These are phyloP conservation scores for Verbascum thapsus DNA, from an alignment of 257 asterid genomes.

Conservation along the genomic window DNA sequence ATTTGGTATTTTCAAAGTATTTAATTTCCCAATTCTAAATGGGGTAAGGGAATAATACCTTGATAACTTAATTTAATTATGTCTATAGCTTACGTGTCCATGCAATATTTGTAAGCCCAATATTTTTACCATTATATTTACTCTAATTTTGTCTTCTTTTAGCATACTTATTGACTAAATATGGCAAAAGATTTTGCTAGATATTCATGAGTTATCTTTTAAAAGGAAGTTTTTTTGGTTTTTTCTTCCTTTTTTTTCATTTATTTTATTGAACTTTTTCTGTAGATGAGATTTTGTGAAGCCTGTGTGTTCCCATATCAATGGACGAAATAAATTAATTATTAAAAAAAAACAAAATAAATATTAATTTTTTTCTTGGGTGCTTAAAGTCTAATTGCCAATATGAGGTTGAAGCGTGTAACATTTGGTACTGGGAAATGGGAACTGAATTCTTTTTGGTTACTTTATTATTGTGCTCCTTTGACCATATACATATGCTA, in stretches of 20 bases:
- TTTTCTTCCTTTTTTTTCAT: background rate
- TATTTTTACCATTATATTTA: background rate
- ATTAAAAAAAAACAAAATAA: background rate
- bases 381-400: conserved; percentile 20
- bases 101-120: conserved; percentile 26
- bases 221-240: conserved; percentile 14
- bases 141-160: conserved; percentile 23
- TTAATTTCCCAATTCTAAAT: conserved; percentile 15
- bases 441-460: no score
- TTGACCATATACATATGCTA: conserved; percentile 10
- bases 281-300: background rate
- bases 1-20: background rate
- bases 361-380: background rate
- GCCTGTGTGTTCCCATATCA: conserved; percentile 28
- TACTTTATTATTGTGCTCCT: background rate
- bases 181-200: conserved; percentile 20
- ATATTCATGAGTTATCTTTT: background rate
- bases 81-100: conserved; percentile 38
- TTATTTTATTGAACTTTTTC: background rate
- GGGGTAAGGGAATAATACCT: conserved; percentile 29
- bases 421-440: background rate
- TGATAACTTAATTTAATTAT: conserved; percentile 34
- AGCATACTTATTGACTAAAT: conserved; percentile 27
- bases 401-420: conserved; percentile 13
- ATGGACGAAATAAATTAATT: background rate